Evolutionary conservation across 2,329 filamentous ascomycete species (phyloP).

Genomic region (Phialemoniopsis sp.): DNA sequence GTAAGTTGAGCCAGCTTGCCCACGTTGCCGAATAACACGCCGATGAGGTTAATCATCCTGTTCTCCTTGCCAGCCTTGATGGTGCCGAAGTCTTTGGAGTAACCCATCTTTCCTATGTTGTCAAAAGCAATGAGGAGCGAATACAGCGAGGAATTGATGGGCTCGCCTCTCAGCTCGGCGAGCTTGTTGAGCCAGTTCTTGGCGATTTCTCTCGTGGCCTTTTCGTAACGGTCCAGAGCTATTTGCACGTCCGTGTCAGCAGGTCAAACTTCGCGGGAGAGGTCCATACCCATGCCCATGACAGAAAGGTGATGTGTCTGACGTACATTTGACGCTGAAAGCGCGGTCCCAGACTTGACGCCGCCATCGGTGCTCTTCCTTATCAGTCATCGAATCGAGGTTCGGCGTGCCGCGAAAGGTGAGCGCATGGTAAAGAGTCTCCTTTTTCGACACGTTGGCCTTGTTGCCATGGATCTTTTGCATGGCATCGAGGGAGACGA

Average conservation of each 20-base stretch:
- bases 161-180: background rate
- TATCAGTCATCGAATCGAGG: background rate
- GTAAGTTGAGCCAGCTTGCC: background rate
- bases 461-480: background rate
- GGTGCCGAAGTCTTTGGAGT: conserved; percentile 1
- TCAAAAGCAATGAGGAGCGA: conserved; percentile 3
- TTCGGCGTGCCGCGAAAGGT: background rate
- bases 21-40: background rate
- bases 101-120: conserved; percentile 5
- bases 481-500: background rate
- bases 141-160: conserved; percentile 1
- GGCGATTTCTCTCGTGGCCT: background rate
- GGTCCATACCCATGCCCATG: background rate
- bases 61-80: background rate
- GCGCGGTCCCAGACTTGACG: background rate
- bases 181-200: conserved; percentile 3
- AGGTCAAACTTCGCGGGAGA: background rate
- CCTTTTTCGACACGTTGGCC: background rate
- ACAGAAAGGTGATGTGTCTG: background rate
- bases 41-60: conserved; percentile 2
- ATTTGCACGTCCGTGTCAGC: background rate
- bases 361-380: background rate
- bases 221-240: background rate
- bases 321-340: background rate
- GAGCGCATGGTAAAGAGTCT: background rate